Conservation (phyloP, 495 filamentous ascomycete species). For the Penicillium chermesinum region DNA sequence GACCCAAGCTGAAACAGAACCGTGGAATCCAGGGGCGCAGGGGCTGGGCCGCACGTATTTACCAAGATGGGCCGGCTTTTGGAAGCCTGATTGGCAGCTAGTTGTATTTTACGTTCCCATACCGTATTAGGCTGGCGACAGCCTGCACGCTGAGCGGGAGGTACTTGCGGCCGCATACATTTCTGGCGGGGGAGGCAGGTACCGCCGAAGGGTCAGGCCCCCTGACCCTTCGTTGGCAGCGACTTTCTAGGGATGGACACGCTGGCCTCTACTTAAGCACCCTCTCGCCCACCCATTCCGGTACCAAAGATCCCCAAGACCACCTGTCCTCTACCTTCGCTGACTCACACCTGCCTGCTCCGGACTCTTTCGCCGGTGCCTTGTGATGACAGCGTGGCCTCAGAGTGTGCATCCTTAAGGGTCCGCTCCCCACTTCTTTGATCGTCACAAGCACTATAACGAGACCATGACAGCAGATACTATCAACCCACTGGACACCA, state of each 20-base stretch:
- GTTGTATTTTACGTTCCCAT: slow-evolving; percentile 4
- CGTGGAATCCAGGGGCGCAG: slow-evolving; percentile 24
- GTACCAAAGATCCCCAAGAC: slow-evolving; percentile 6
- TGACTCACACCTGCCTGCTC: slow-evolving; percentile 20
- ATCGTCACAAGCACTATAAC: slow-evolving; percentile 16
- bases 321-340: slow-evolving; percentile 35
- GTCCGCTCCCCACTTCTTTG: slow-evolving; percentile 3
- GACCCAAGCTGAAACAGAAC: slow-evolving; percentile 5
- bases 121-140: slow-evolving; percentile 1
- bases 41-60: slow-evolving; percentile 1
- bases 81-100: background rate
- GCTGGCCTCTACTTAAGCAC: slow-evolving; percentile 43
- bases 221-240: background rate
- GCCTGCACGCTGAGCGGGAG: background rate
- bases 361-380: slow-evolving; percentile 26
- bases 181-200: background rate
- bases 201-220: background rate
- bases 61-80: background rate
- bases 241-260: slow-evolving; percentile 23
- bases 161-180: slow-evolving; percentile 3
- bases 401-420: slow-evolving; percentile 7
- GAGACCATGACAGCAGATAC: slow-evolving; percentile 33
- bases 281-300: slow-evolving; percentile 19
- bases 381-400: slow-evolving; percentile 40
- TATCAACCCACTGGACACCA: slow-evolving; percentile 31